phyloP scores from a whole-genome alignment of 768 basidiomycete species.

The Xanthoconium stramineum region DNA sequence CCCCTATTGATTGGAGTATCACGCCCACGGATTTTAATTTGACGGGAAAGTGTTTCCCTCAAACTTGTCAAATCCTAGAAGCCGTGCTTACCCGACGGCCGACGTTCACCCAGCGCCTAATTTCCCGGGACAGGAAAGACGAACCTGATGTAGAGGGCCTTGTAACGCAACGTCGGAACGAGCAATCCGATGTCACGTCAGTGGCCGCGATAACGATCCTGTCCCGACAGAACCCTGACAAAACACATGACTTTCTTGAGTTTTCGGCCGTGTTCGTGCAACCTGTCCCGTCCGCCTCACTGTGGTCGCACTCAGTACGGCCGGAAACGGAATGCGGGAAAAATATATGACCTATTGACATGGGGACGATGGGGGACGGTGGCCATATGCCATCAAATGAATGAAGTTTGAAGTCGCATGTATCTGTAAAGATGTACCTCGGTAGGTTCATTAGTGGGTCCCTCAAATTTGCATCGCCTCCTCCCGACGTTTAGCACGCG shows the following conservation, averaged over 20 bases:
- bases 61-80: constrained; percentile 15
- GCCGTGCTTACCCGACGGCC: constrained; percentile 10
- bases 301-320: constrained; percentile 8
- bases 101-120: constrained; percentile 13
- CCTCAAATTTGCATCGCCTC: constrained; percentile 1
- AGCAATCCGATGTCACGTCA: constrained; percentile 14
- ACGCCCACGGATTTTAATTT: constrained; percentile 16
- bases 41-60: constrained; percentile 3
- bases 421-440: neutral
- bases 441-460: neutral
- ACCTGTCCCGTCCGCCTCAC: constrained; percentile 12
- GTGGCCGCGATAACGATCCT: neutral
- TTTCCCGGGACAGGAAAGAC: constrained; percentile 21
- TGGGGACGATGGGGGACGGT: constrained; percentile 20
- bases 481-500: neutral
- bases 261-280: neutral
- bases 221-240: neutral
- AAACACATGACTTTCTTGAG: neutral
- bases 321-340: constrained; percentile 14
- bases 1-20: constrained; percentile 6
- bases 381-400: constrained; percentile 2
- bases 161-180: constrained; percentile 6
- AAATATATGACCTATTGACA: constrained; percentile 4
- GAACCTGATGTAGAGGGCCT: neutral
- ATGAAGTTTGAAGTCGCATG: neutral